Evolutionary conservation across 331 rosid species (phyloP).

Genomic region (Quercus tomentella): DNA sequence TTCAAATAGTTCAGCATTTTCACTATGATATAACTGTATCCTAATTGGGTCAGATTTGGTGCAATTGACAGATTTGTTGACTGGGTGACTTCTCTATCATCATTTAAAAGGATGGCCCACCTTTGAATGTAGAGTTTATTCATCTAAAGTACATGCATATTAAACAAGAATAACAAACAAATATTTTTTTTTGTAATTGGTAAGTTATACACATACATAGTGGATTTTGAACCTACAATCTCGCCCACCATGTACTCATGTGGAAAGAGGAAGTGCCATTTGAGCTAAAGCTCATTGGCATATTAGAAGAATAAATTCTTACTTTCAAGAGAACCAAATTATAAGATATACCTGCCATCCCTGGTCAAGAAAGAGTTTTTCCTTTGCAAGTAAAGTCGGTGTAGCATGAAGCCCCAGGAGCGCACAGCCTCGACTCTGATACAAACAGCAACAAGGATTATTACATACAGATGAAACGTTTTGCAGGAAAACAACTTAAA

Average conservation of each 20-base stretch:
- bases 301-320: neutral
- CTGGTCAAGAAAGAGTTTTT: constrained; percentile 75
- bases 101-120: constrained; percentile 1
- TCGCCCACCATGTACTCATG: no score
- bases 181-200: no score
- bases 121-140: neutral
- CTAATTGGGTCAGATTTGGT: neutral
- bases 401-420: constrained; percentile 85
- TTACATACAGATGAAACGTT: neutral
- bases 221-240: neutral
- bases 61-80: neutral
- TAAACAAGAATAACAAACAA: neutral
- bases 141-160: constrained; percentile 9
- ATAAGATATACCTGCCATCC: constrained; percentile 83
- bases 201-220: neutral
- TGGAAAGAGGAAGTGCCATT: no score
- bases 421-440: constrained; percentile 91
- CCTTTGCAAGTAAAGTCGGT: constrained; percentile 80
- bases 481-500: neutral
- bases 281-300: no score
- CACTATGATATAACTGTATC: neutral
- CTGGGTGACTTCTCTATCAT: constrained; percentile 13
- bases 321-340: neutral
- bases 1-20: neutral
- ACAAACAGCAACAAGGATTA: constrained; percentile 14